Evolutionary conservation across 2,329 filamentous ascomycete species (phyloP).

Genomic region (Ceratocystiopsis sp.): DNA sequence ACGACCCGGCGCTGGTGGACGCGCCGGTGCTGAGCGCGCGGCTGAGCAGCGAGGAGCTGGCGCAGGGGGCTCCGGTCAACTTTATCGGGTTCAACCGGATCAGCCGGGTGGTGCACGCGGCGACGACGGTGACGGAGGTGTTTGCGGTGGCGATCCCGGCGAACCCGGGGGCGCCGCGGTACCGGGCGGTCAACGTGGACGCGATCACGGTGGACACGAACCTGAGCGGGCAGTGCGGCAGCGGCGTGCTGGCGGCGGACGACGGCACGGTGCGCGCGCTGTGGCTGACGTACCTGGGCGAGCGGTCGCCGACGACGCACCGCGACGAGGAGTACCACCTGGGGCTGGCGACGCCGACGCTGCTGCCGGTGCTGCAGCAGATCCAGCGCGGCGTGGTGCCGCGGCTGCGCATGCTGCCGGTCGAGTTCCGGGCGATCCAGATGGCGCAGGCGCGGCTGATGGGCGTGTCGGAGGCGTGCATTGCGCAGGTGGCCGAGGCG

Average conservation of each 20-base stretch:
- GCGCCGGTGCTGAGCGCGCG: constrained; percentile 82
- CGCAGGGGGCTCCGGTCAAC: constrained; percentile 83
- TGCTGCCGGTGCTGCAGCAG: constrained; percentile 75
- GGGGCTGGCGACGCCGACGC: constrained; percentile 71
- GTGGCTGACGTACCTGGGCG: constrained; percentile 93
- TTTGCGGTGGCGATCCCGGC: constrained; percentile 93
- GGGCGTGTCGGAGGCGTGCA: constrained; percentile 94
- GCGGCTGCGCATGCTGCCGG: constrained; percentile 74
- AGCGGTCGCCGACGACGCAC: constrained; percentile 59
- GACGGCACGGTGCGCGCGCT: constrained; percentile 88
- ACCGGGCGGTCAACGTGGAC: constrained; percentile 88
- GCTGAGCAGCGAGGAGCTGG: constrained; percentile 65
- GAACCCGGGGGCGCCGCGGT: constrained; percentile 78
- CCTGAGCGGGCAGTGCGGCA: constrained; percentile 79
- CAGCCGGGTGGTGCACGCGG: constrained; percentile 78
- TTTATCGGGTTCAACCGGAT: constrained; percentile 99
- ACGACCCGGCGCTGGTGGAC: constrained; percentile 83
- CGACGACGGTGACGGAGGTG: constrained; percentile 91
- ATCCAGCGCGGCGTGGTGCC: constrained; percentile 68
- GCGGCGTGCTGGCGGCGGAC: constrained; percentile 75
- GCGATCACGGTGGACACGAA: constrained; percentile 94
- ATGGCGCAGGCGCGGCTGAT: constrained; percentile 96
- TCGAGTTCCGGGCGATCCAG: constrained; percentile 87
- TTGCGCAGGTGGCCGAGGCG: constrained; percentile 69
- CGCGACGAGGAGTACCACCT: constrained; percentile 96